Percentiles rank a stretch among this genome's conserved stretches.
phyloP scores from a whole-genome alignment of 257 asterid genomes.

The Penstemon eatonii region DNA sequence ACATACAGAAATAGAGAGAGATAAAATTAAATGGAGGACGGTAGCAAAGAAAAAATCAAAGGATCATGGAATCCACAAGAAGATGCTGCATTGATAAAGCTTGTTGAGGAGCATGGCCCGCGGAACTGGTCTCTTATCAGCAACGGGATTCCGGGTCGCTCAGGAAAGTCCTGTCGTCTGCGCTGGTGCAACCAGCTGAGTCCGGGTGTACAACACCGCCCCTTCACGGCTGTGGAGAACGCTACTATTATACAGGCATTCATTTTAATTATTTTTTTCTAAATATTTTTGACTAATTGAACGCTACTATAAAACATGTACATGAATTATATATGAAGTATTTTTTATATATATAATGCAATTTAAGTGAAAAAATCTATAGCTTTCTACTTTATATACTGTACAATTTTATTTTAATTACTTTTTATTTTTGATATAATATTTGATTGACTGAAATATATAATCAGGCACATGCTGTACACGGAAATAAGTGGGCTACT shows the following conservation, averaged over 20 bases:
- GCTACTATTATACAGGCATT: slow-evolving; percentile 29
- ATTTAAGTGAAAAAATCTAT: too few relatives aligned
- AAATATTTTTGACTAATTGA: too few relatives aligned
- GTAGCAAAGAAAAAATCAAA: slow-evolving; percentile 33
- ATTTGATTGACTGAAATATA: too few relatives aligned
- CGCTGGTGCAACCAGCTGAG: slow-evolving; percentile 89
- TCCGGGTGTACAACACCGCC: slow-evolving; percentile 62
- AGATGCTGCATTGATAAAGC: slow-evolving; percentile 43
- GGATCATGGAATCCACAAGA: slow-evolving; percentile 69
- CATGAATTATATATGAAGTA: too few relatives aligned
- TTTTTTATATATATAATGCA: too few relatives aligned
- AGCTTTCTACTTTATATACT: too few relatives aligned
- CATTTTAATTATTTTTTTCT: too few relatives aligned
- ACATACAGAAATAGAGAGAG: not conserved
- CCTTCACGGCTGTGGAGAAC: slow-evolving; percentile 59
- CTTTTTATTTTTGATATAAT: too few relatives aligned
- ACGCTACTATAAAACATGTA: too few relatives aligned
- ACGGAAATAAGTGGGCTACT: slow-evolving; percentile 69
- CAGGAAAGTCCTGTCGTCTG: slow-evolving; percentile 70
- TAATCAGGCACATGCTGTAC: slow-evolving; percentile 42
- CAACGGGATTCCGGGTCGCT: slow-evolving; percentile 56
- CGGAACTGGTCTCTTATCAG: slow-evolving; percentile 71
- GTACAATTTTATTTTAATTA: too few relatives aligned
- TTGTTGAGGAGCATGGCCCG: slow-evolving; percentile 63
- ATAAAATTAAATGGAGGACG: slow-evolving; percentile 18